Evolutionary conservation across 2,329 filamentous ascomycete species (phyloP).

Genomic region (Xylaria sp.): DNA sequence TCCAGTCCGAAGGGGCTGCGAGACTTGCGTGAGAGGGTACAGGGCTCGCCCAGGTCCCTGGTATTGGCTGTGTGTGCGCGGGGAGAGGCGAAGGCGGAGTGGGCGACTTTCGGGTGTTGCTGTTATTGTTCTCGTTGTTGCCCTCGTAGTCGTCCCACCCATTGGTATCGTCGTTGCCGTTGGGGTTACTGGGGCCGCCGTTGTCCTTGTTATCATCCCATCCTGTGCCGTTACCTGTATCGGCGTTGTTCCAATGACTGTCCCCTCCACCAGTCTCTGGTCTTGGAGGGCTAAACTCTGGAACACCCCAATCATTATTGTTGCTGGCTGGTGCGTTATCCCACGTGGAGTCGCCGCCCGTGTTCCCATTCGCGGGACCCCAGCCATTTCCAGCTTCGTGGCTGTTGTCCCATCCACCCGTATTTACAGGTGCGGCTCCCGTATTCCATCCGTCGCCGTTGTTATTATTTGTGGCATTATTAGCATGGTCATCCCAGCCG

Average conservation of each 20-base stretch:
- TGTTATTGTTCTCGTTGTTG: constrained; percentile 1
- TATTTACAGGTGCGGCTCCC: not conserved
- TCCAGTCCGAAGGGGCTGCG: constrained; percentile 9
- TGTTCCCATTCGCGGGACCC: constrained; percentile 19
- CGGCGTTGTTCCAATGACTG: constrained; percentile 14
- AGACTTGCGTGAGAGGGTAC: constrained; percentile 21
- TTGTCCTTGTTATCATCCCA: constrained; percentile 16
- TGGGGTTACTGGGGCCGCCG: not conserved
- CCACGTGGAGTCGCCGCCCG: constrained; percentile 22
- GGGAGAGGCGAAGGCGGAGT: not conserved
- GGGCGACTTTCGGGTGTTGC: constrained; percentile 4
- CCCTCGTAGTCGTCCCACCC: not conserved
- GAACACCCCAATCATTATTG: constrained; percentile 15
- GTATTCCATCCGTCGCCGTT: constrained; percentile 21
- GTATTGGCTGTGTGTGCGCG: constrained; percentile 18
- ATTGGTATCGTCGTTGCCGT: not conserved
- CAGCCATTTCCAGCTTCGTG: constrained; percentile 17
- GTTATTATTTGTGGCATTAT: constrained; percentile 25
- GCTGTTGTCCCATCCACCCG: constrained; percentile 1
- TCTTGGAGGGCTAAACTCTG: not conserved
- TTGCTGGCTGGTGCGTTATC: constrained; percentile 18
- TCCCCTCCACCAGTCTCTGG: constrained; percentile 6
- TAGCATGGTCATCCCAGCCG: constrained; percentile 25
- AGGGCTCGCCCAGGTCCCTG: constrained; percentile 36
- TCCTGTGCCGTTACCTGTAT: not conserved